These are phyloP conservation scores for Aristolochia californica DNA, from an alignment of 164 flowering plant genomes.

Conservation along the genomic window DNA sequence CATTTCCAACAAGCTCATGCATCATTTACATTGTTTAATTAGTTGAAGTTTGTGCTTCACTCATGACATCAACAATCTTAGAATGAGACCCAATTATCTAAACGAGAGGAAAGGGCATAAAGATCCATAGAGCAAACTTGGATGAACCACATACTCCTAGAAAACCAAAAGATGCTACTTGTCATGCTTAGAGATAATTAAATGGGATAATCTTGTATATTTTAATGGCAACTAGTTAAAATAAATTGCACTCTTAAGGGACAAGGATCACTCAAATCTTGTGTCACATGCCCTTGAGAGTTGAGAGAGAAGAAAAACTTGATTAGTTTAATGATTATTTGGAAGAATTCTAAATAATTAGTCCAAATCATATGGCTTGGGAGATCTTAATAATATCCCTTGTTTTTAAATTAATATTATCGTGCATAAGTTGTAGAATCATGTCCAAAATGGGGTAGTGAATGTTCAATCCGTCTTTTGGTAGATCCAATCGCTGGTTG, in stretches of 20 bases:
- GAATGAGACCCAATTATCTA: background rate
- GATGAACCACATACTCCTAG: slow-evolving; percentile 4
- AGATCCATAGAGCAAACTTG: slow-evolving; percentile 5
- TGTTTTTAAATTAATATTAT: too few species aligned
- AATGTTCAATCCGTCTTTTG: too few species aligned
- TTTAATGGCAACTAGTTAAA: background rate
- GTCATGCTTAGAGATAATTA: slow-evolving; percentile 1
- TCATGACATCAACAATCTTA: slow-evolving; percentile 29
- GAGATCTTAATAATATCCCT: too few species aligned
- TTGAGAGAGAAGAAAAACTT: background rate
- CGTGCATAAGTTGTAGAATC: too few species aligned
- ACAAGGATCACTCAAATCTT: background rate
- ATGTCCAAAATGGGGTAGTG: background rate
- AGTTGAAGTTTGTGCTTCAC: slow-evolving; percentile 29
- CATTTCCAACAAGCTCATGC: slow-evolving; percentile 16
- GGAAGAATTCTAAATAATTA: too few species aligned
- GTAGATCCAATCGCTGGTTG: too few species aligned
- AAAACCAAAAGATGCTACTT: slow-evolving; percentile 11
- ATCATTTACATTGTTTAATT: slow-evolving; percentile 3
- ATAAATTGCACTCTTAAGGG: background rate
- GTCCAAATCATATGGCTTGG: too few species aligned
- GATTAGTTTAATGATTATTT: background rate
- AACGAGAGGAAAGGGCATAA: background rate
- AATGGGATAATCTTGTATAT: background rate
- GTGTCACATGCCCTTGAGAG: slow-evolving; percentile 2